A percentile compares a stretch with the other conserved stretches of the same genome.
phyloP scores from a whole-genome alignment of 306 rosid genomes.

The Acacia confusa region DNA sequence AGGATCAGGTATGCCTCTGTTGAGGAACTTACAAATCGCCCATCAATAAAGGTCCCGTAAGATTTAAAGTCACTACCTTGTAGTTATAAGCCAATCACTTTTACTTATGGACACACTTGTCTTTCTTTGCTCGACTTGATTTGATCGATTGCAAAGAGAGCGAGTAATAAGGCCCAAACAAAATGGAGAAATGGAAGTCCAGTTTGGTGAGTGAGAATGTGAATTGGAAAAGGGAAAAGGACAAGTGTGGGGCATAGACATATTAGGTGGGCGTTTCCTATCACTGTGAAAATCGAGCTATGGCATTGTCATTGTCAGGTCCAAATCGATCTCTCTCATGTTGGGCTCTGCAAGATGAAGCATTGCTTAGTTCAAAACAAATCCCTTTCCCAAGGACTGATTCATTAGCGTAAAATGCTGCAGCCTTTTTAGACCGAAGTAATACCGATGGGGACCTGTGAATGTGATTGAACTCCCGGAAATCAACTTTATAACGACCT shows the following conservation, averaged over 20 bases:
- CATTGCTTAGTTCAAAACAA: neutral
- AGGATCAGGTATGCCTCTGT: no score
- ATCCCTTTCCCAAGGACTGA: neutral
- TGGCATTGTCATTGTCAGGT: conserved; percentile 21
- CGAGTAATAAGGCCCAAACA: neutral
- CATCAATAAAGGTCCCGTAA: no score
- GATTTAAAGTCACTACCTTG: no score
- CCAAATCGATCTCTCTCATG: neutral
- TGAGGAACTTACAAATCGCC: no score
- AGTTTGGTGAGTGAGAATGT: neutral
- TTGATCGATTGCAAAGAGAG: no score
- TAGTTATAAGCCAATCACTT: no score
- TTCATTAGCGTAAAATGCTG: neutral
- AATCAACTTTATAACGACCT: neutral
- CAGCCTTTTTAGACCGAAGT: neutral
- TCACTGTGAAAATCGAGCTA: conserved; percentile 7
- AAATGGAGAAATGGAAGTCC: neutral
- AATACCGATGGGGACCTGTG: neutral
- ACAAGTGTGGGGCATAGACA: conserved; percentile 19
- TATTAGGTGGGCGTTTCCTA: neutral
- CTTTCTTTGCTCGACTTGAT: no score
- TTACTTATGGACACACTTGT: no score
- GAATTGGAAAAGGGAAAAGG: neutral
- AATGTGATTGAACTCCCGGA: conserved; percentile 4
- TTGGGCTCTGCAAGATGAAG: conserved; percentile 7